phyloP scores from a whole-genome alignment of 2,329 filamentous ascomycete genomes.

The Eurotiales sp. region DNA sequence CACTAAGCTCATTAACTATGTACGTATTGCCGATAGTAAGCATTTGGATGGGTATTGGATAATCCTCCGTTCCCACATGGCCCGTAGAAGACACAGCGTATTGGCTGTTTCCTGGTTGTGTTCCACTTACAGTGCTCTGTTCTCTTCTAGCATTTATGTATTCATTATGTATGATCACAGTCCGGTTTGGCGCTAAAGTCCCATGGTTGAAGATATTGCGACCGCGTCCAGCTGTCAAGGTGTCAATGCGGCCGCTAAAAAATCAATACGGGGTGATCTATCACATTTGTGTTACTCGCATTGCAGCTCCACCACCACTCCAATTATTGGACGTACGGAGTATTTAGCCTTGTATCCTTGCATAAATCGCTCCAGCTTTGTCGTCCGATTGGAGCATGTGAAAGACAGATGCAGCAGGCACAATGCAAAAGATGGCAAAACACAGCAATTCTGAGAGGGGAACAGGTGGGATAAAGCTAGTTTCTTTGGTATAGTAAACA shows the following conservation, averaged over 20 bases:
- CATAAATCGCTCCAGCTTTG: not conserved
- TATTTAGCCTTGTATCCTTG: conserved; percentile 1
- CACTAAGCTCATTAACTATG: not conserved
- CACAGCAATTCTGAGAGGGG: conserved; percentile 1
- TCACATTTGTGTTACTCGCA: conserved; percentile 4
- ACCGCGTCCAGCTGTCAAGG: not conserved
- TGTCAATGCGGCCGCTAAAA: conserved; percentile 5
- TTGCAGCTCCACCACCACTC: conserved; percentile 3
- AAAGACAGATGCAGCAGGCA: not conserved
- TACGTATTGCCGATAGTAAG: not conserved
- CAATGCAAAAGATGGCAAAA: not conserved
- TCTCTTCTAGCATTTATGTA: not conserved
- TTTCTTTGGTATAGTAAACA: too few species aligned
- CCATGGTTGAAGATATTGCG: not conserved
- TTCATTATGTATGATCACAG: not conserved
- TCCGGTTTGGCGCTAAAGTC: not conserved
- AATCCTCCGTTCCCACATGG: conserved; percentile 7
- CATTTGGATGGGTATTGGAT: not conserved
- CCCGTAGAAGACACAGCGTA: conserved; percentile 5
- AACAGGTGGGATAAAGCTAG: conserved; percentile 7
- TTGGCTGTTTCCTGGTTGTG: conserved; percentile 1
- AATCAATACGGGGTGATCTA: not conserved
- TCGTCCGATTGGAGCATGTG: conserved; percentile 2
- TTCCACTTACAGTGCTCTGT: not conserved
- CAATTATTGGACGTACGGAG: conserved; percentile 2